Evolutionary conservation across 2,329 filamentous ascomycete species (phyloP), one percentile per base, ranked within the genome.

Genomic region (Zymoseptoria tritici): DNA sequence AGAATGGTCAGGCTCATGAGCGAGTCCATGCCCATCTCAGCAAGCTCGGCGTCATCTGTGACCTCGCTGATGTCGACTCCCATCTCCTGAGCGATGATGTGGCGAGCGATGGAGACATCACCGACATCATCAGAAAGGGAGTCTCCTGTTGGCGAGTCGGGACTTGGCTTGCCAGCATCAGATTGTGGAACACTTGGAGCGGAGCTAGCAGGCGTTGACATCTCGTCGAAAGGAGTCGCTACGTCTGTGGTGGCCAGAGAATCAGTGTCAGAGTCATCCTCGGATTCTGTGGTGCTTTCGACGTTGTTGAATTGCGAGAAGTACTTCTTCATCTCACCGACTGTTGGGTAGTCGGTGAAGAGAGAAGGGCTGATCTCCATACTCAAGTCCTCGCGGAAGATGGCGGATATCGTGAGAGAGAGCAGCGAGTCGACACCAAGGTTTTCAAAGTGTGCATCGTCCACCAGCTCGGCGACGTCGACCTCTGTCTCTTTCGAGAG

Each of bases 401-500:
- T 81, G 64, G 83, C 83, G 52, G 82, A 84, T 64, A 85, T 83
- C 26, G 82, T 85, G 59, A 85, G 69, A 1, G 83, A 84, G 63
- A 85, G 79, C 19, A 85, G 76, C 7, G 83, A 85, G 71, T 85
- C 83, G 31, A 85, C 82, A 60, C 83, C 83, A 22, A 85, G 79
- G 66, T 85, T 83, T 64, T 84, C 82, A 65, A 85, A 85, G 55
- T 81, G 80, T 56, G 83, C 78, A 57, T 83, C 81, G 57, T 85
- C 82, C 11, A 83, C 80, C 56, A 86, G 78, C 68, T 86, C 83
- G 20, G 77, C 76, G 67, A 81, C 78, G 56, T 83, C 80, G 20
- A 86, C 78, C 62, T 83, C 83, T 54, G 82, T 83, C 71, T 90
- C 87, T 46, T 81, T 78, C n/a, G 86, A 83, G 62, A 90, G 85